A percentile compares a stretch with the other conserved stretches of the same genome.
phyloP scores from a whole-genome alignment of 148 eudicot species.

The Spergularia marina region DNA sequence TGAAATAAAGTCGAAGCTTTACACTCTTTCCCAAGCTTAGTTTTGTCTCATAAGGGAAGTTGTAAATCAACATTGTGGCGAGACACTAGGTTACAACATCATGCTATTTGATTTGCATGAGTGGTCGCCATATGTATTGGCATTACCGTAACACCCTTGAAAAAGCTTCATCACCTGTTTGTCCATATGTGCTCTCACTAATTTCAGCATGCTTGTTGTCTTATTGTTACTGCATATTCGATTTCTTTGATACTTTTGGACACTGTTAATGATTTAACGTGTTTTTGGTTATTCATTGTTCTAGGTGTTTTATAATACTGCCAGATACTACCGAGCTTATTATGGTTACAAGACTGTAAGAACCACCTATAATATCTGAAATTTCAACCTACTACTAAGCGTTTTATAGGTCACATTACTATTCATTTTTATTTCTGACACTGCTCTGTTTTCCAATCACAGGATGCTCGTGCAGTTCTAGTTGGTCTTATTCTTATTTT shows the following conservation, averaged over 20 bases:
- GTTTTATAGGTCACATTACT: background rate
- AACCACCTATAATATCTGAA: conserved; percentile 13
- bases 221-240: background rate
- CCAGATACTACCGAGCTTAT: conserved; percentile 88
- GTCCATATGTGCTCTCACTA: background rate
- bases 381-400: background rate
- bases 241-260: background rate
- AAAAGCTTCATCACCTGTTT: no score
- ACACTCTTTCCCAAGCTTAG: background rate
- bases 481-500: conserved; percentile 85
- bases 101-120: background rate
- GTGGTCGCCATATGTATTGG: no score
- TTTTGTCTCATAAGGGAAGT: background rate
- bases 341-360: conserved; percentile 96
- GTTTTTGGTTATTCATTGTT: conserved; percentile 6
- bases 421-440: conserved; percentile 1
- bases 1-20: background rate
- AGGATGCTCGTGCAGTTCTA: conserved; percentile 97
- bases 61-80: background rate
- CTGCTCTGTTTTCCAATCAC: conserved; percentile 30
- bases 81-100: background rate
- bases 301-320: conserved; percentile 89
- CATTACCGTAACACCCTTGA: no score
- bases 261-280: background rate
- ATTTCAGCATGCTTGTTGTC: background rate